A percentile compares a stretch with the other conserved stretches of the same genome.
Evolutionary conservation across 1,284 basidiomycete species (phyloP).

Genomic region (Trichosporon inkin): DNA sequence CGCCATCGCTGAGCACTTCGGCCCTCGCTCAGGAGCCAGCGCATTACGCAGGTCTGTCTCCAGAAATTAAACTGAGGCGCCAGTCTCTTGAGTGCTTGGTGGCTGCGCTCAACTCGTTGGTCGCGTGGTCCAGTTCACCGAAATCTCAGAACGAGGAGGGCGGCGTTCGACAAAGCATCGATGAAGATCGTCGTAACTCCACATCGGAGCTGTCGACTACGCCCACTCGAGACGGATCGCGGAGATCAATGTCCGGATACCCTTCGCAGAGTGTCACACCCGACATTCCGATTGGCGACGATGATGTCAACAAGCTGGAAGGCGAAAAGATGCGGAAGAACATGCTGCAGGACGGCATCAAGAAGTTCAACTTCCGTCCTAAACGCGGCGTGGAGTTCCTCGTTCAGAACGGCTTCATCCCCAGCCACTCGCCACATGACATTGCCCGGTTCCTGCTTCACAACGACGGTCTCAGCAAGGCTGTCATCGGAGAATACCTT

Average conservation of each 20-base stretch:
- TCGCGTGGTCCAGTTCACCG: constrained; percentile 70
- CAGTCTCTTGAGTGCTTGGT: constrained; percentile 88
- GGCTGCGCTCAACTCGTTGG: constrained; percentile 77
- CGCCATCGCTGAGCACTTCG: constrained; percentile 63
- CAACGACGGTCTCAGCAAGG: constrained; percentile 91
- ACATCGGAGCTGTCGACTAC: constrained; percentile 32
- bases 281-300: constrained; percentile 57
- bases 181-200: constrained; percentile 1
- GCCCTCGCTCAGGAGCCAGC: constrained; percentile 54
- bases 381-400: constrained; percentile 91
- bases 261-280: constrained; percentile 58
- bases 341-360: constrained; percentile 88
- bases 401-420: constrained; percentile 83
- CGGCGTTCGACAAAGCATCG: constrained; percentile 9
- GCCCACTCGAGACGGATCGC: constrained; percentile 24
- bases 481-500: constrained; percentile 95
- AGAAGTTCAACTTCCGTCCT: constrained; percentile 97
- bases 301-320: constrained; percentile 92
- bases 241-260: constrained; percentile 23
- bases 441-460: constrained; percentile 82
- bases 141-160: constrained; percentile 30
- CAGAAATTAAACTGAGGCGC: constrained; percentile 76
- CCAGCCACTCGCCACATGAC: constrained; percentile 67
- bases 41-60: constrained; percentile 63
- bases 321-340: constrained; percentile 97